Conservation (phyloP, 2,329 filamentous ascomycete genomes). For the Biscogniauxia marginata region DNA sequence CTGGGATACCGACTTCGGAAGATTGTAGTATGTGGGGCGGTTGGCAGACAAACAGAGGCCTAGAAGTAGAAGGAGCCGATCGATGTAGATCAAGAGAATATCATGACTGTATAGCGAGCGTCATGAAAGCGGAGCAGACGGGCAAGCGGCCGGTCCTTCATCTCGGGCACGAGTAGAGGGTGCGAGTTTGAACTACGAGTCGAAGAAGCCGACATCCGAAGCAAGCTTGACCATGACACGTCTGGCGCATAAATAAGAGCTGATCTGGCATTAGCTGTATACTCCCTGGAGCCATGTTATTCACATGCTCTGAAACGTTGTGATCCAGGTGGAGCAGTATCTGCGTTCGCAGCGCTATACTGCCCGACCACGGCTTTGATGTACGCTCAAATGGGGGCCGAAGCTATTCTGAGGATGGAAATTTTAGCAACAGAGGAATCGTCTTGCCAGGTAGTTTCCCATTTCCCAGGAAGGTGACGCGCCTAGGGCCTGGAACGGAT, state of each 20-base stretch:
- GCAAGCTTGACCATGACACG: not conserved
- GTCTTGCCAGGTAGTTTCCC: conserved; percentile 11
- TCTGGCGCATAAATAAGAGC: not conserved
- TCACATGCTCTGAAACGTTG: not conserved
- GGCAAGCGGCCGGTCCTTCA: not conserved
- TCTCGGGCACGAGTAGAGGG: not conserved
- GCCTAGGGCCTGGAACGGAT: conserved; percentile 11
- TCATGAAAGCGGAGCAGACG: not conserved
- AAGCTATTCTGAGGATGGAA: not conserved
- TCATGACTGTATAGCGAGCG: conserved; percentile 6
- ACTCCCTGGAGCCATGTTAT: not conserved
- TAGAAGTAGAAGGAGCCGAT: conserved; percentile 13
- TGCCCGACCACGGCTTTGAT: conserved; percentile 10
- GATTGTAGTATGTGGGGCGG: conserved; percentile 26
- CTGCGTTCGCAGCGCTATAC: conserved; percentile 3
- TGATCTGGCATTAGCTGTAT: not conserved
- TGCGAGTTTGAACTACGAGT: not conserved
- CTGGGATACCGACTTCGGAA: conserved; percentile 26
- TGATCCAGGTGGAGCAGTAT: not conserved
- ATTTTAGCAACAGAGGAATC: conserved; percentile 10
- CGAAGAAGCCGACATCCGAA: not conserved
- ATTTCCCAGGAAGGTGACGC: not conserved
- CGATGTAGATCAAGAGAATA: conserved; percentile 14
- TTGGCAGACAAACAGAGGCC: conserved; percentile 20
- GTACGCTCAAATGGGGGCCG: conserved; percentile 6